A percentile compares a stretch with the other conserved stretches of the same genome.
Conservation (phyloP, 352 stramenopile species). For the Phytophthora fragariaefolia region DNA sequence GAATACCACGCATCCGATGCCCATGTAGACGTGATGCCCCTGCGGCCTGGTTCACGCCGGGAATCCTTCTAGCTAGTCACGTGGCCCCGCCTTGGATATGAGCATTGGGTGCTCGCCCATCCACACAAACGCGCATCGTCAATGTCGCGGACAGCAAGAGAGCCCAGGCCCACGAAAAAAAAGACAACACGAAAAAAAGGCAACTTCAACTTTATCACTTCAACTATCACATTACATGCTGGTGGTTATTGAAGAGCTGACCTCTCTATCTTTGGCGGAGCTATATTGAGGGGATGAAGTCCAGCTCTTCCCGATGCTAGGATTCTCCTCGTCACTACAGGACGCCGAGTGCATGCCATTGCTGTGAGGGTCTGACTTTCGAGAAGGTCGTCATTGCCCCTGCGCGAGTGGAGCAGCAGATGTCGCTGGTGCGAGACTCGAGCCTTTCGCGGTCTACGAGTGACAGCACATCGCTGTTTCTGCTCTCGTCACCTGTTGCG, state of each 20-base stretch:
- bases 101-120: too few relatives aligned
- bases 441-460: conserved; percentile 22
- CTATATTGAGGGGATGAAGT: conserved; percentile 22
- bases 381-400: conserved; percentile 11
- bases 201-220: conserved; percentile 27
- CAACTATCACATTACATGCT: conserved; percentile 14
- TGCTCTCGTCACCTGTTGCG: conserved; percentile 24
- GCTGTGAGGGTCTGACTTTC: conserved; percentile 10
- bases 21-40: too few relatives aligned
- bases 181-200: too few relatives aligned
- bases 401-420: conserved; percentile 16
- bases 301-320: neutral
- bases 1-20: too few relatives aligned
- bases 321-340: conserved; percentile 5
- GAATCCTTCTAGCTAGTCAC: too few relatives aligned
- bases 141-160: too few relatives aligned
- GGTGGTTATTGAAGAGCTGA: conserved; percentile 18
- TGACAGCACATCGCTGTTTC: conserved; percentile 28
- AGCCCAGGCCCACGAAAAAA: too few relatives aligned
- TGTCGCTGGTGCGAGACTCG: conserved; percentile 26
- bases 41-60: too few relatives aligned
- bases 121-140: too few relatives aligned
- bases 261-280: conserved; percentile 23
- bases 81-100: too few relatives aligned
- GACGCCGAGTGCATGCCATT: conserved; percentile 1